Percentiles rank a stretch among this genome's conserved stretches.
Conservation (phyloP, 1,139 yeast species). For the Spathaspora sp. region DNA sequence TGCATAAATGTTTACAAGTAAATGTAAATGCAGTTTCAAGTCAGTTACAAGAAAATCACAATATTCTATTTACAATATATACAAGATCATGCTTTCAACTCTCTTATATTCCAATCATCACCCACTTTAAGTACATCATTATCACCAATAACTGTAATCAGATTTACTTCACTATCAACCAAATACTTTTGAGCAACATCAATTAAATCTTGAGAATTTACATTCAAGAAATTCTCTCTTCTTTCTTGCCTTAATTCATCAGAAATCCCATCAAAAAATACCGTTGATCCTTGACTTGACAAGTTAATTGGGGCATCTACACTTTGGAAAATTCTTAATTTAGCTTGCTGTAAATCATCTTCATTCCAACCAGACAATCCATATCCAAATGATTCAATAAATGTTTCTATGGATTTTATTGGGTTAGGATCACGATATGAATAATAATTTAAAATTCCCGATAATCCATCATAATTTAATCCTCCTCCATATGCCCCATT, state of each 20-base stretch:
- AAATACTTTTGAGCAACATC: slow-evolving; percentile 66
- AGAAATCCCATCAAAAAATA: slow-evolving; percentile 68
- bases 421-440: slow-evolving; percentile 96
- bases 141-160: slow-evolving; percentile 55
- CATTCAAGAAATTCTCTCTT: slow-evolving; percentile 70
- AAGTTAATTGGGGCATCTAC: slow-evolving; percentile 89
- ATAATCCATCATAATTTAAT: slow-evolving; percentile 75
- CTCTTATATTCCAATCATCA: slow-evolving; percentile 29
- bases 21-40: too few species aligned
- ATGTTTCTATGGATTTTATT: slow-evolving; percentile 60
- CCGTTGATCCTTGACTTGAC: slow-evolving; percentile 68
- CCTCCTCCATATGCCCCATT: slow-evolving; percentile 99
- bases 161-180: slow-evolving; percentile 25
- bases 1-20: too few species aligned
- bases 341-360: slow-evolving; percentile 82
- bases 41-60: too few species aligned
- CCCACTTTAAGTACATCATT: slow-evolving; percentile 31
- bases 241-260: slow-evolving; percentile 80
- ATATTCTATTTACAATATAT: background rate
- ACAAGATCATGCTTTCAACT: slow-evolving; percentile 3
- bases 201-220: slow-evolving; percentile 59
- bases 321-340: slow-evolving; percentile 84
- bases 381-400: slow-evolving; percentile 55
- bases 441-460: slow-evolving; percentile 78
- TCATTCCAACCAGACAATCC: slow-evolving; percentile 48